Percentiles rank a stretch among this genome's conserved stretches.
These are phyloP conservation scores for Aspergillus brunneoviolaceus DNA, from an alignment of 2,329 filamentous ascomycete species.

Conservation along the genomic window DNA sequence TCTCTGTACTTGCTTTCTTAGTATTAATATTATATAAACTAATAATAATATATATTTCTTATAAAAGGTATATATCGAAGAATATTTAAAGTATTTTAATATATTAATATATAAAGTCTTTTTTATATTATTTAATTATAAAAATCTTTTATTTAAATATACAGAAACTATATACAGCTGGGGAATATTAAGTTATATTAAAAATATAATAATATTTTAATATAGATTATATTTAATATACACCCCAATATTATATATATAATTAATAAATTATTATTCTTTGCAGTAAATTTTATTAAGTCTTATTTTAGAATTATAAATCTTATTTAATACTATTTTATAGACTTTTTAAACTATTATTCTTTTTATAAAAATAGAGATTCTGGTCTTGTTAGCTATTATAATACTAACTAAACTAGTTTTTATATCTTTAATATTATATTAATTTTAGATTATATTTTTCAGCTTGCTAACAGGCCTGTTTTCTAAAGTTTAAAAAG, in stretches of 20 bases:
- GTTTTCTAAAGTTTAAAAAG: neutral
- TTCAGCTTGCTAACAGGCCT: neutral
- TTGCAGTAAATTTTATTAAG: no score
- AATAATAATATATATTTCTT: no score
- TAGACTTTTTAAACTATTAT: neutral
- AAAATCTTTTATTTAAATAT: neutral
- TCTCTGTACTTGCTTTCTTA: neutral
- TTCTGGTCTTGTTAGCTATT: neutral
- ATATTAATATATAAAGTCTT: no score
- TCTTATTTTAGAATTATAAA: no score
- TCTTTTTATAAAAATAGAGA: neutral
- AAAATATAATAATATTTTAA: no score
- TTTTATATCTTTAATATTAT: neutral
- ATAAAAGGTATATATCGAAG: neutral
- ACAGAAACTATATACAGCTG: no score
- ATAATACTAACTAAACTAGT: neutral
- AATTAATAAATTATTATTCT: no score
- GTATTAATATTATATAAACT: neutral
- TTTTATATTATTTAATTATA: neutral
- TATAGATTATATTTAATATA: no score
- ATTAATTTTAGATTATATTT: neutral
- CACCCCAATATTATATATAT: no score
- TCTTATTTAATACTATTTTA: no score
- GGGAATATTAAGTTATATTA: no score
- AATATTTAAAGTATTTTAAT: neutral